Evolutionary conservation across 768 basidiomycete genomes (phyloP), one percentile per base, ranked within the genome.

Genomic region (Boletales sp.): DNA sequence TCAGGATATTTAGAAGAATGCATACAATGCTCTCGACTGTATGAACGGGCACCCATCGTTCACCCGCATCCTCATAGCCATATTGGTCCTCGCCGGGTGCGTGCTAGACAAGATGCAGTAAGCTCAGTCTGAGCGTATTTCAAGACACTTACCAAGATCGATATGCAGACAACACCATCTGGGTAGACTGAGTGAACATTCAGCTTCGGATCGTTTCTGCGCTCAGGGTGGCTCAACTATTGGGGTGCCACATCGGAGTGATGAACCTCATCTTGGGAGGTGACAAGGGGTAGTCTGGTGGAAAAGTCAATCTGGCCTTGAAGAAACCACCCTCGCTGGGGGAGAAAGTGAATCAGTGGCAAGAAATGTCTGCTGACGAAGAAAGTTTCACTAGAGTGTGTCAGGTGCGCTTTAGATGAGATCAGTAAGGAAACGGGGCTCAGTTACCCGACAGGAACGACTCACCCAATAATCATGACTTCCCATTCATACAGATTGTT

Each of bases 21-120:
- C 78, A 65, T 58, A 97, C 95, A 56, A 99, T 98, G 6, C 93
- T 92, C 74, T 98, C 94, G 31, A 97, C 87, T 1, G 90, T 89
- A 67, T 99, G 97, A 40, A 99, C 93, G 4, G 97, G 97, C 76
- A 94, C 74, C 97, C 97, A 99, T 54, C 97, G 74, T 73, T 99
- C 97, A 39, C 91, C 87, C 2, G 97, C 93, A 60, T 94, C 91
- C 68, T 99, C 97, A 61, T 95, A 97, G 11, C 95, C 89, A 59
- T 89, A 97, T 67, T 97, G 90, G 69, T 99, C 95, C 35, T 94
- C 91, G 30, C 94, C 95, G 0, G 95, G 95, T 32, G 90, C 83
- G 63, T 98, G 95, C 92, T 97, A 57, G 24, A 30, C 39, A 19
- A 36, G 47, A 56, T 29, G 30, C 30, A 21, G 46, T 56, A 21